phyloP scores from a whole-genome alignment of 495 filamentous ascomycete species.

The Penicillium silybi region DNA sequence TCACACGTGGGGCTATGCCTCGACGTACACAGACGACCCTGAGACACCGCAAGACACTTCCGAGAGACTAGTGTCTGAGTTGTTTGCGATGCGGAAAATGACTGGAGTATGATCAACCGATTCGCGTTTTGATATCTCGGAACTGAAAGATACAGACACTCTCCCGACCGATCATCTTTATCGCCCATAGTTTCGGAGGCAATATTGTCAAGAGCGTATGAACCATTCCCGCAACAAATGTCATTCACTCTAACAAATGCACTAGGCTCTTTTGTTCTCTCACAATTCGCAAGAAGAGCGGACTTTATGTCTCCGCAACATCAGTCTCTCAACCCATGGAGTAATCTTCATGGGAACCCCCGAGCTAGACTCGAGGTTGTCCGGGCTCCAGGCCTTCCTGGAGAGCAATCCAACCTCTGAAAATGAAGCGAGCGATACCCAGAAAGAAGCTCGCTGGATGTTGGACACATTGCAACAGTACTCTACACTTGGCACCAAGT shows the following conservation, averaged over 20 bases:
- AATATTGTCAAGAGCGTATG: conserved; percentile 30
- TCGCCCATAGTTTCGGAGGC: conserved; percentile 33
- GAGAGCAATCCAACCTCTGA: background rate
- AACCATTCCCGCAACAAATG: background rate
- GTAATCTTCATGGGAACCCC: conserved; percentile 4
- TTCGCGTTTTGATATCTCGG: background rate
- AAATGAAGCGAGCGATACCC: background rate
- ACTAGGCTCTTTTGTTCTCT: conserved; percentile 2
- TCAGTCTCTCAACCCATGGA: background rate
- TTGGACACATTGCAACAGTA: background rate
- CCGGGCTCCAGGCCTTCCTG: background rate
- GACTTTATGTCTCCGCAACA: background rate
- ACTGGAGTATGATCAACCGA: conserved; percentile 12
- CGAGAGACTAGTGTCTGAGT: conserved; percentile 25
- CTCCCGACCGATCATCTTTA: conserved; percentile 29
- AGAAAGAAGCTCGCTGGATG: conserved; percentile 4
- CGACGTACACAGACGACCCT: background rate
- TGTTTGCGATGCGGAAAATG: conserved; percentile 20
- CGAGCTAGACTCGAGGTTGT: background rate
- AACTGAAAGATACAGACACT: conserved; percentile 8
- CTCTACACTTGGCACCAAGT: background rate
- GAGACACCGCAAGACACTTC: conserved; percentile 24
- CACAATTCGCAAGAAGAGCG: background rate
- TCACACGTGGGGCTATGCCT: conserved; percentile 47
- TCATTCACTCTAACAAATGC: background rate